phyloP scores from a whole-genome alignment of 345 rosid genomes.

The Camelina sativa region DNA sequence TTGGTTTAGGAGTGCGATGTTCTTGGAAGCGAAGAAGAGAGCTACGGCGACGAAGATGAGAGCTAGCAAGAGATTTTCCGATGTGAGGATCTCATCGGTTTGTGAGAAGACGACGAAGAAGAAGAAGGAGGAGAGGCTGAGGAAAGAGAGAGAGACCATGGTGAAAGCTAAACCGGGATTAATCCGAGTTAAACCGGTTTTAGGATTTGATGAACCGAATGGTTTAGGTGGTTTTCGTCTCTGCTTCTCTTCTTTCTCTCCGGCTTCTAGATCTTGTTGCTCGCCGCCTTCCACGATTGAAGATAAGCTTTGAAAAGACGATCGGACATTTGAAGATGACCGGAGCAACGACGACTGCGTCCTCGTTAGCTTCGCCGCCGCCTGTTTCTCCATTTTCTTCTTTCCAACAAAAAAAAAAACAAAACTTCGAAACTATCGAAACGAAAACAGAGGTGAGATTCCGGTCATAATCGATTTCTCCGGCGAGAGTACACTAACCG shows the following conservation, averaged over 20 bases:
- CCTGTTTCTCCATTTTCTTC: constrained; percentile 60
- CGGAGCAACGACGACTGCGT: constrained; percentile 87
- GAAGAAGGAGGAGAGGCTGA: constrained; percentile 55
- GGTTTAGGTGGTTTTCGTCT: constrained; percentile 45
- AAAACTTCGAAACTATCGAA: not conserved
- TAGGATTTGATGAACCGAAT: constrained; percentile 51
- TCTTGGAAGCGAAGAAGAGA: constrained; percentile 78
- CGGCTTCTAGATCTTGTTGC: constrained; percentile 44
- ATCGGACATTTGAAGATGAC: constrained; percentile 76
- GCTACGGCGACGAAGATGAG: constrained; percentile 75
- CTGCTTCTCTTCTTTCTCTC: constrained; percentile 54
- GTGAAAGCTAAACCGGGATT: constrained; percentile 63
- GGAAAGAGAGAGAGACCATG: constrained; percentile 56
- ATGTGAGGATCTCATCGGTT: constrained; percentile 68
- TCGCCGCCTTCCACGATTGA: constrained; percentile 63
- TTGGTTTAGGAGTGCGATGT: constrained; percentile 63
- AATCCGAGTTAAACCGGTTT: constrained; percentile 59
- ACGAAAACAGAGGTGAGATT: constrained; percentile 42
- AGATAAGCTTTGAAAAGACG: constrained; percentile 77
- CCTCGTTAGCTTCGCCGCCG: constrained; percentile 72
- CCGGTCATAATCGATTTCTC: constrained; percentile 50
- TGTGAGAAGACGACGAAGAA: constrained; percentile 62
- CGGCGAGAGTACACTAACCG: constrained; percentile 35
- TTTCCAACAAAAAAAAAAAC: not conserved
- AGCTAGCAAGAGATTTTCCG: constrained; percentile 77